Conservation (phyloP, 1,284 basidiomycete species). For the Schizophyllum amplum region DNA sequence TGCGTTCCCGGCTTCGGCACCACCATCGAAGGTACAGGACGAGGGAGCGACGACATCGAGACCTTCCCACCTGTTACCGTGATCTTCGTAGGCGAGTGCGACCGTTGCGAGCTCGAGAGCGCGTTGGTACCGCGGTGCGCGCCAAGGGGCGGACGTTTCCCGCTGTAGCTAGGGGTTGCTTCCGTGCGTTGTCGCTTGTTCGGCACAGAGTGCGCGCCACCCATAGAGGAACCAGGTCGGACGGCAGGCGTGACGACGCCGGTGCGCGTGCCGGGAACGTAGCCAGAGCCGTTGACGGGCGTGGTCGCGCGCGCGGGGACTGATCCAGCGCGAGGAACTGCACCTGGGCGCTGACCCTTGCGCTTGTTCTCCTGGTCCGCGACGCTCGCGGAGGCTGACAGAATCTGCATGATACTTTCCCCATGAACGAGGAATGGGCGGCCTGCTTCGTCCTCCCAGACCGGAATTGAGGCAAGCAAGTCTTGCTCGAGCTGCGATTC, state of each 20-base stretch:
- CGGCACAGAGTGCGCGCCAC: conserved; percentile 35
- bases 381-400: conserved; percentile 62
- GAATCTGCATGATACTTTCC: conserved; percentile 71
- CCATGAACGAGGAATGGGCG: conserved; percentile 84
- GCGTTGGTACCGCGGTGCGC: conserved; percentile 9
- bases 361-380: conserved; percentile 73
- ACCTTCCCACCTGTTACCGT: conserved; percentile 26
- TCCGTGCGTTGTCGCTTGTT: conserved; percentile 51
- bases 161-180: conserved; percentile 17
- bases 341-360: conserved; percentile 30
- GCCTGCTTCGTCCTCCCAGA: conserved; percentile 81
- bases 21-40: conserved; percentile 30
- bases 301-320: conserved; percentile 55
- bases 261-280: conserved; percentile 24
- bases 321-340: conserved; percentile 28
- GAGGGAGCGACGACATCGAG: conserved; percentile 27
- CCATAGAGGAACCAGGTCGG: conserved; percentile 35
- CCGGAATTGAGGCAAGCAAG: conserved; percentile 69
- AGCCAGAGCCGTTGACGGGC: conserved; percentile 33
- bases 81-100: conserved; percentile 40
- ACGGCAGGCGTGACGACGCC: conserved; percentile 48
- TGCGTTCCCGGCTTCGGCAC: conserved; percentile 38
- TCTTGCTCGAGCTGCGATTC: conserved; percentile 76
- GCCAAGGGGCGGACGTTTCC: conserved; percentile 11
- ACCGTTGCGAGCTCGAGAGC: conserved; percentile 15